Base-by-base conservation (phyloP, 305 asterid genomes). In the Stenogyne calaminthoides region DNA sequence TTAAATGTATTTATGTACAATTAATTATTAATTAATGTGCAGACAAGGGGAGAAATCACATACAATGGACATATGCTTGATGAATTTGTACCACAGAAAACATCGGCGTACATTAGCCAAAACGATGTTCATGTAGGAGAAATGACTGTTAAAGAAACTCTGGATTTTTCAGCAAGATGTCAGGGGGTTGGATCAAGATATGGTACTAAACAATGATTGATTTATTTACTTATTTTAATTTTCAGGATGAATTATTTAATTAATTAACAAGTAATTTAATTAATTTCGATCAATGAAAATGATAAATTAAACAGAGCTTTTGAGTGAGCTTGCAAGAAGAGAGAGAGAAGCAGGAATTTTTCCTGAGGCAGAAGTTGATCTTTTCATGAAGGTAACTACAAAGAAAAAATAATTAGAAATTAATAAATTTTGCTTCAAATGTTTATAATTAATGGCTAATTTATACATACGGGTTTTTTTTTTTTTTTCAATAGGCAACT, bases 41-140 rank as follows among this genome's bases (percentile, higher is more conserved):
- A 94, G 99, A 82, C 76, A 9, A 75, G 66, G 22, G 99, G 96
- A 80, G 91, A 85, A 63, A 85, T 90, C 47, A 82, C 96, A 4
- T 95, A 95, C 80, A 92, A 95, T 44, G 99, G 99, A 11, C 93
- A 92, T 61, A 54, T 59, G 74, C 80, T 95, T 8, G 60, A 78
- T 54, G 99, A 95, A 65, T 95, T 95, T 75, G 95, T 90, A 6
- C 91, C 99, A 0, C 90, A 80, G 4, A 95, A 89, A 73, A 92
- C 99, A 37, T 90, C 99, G 0, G 97, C 99, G 9, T 95, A 92
- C 80, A 90, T 95, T 40, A 92, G 99, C 77, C 99, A 95, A 82
- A 92, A 90, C 69, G 99, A 95, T 81, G 87, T 92, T 68, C 99
- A 95, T 75, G 88, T 89, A 0, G 97, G 92, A 69, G 98, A 92